A percentile compares a stretch with the other conserved stretches of the same genome.
Evolutionary conservation across 306 rosid species (phyloP).

Genomic region (Cucurbita moschata): DNA sequence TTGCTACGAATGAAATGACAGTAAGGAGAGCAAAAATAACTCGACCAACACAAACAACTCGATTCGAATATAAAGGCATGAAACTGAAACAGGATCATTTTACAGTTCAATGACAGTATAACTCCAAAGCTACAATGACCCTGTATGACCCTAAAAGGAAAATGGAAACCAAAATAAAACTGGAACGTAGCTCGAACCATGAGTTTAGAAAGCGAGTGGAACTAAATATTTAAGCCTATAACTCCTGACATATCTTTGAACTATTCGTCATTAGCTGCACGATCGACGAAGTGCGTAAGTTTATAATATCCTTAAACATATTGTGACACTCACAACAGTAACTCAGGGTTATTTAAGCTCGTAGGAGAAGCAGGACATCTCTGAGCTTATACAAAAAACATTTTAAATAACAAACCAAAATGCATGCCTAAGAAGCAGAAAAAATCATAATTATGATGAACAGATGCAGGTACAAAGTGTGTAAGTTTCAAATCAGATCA

Average conservation of each 20-base stretch:
- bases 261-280: neutral
- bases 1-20: neutral
- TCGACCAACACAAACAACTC: neutral
- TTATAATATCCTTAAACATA: neutral
- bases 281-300: neutral
- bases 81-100: neutral
- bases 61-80: neutral
- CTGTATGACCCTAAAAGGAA: neutral
- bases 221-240: neutral
- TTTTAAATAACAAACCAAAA: neutral
- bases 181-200: neutral
- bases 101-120: neutral
- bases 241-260: neutral
- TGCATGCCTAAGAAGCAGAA: neutral
- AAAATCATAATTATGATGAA: neutral
- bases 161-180: neutral
- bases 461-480: neutral
- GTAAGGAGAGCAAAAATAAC: neutral
- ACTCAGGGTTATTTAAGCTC: neutral
- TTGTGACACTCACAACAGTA: neutral
- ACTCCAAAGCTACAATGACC: neutral
- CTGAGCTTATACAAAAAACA: neutral
- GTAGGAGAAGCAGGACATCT: neutral
- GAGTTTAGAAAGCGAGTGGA: neutral
- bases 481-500: neutral